phyloP scores from a whole-genome alignment of 305 asterid species.

The Withania somnifera region DNA sequence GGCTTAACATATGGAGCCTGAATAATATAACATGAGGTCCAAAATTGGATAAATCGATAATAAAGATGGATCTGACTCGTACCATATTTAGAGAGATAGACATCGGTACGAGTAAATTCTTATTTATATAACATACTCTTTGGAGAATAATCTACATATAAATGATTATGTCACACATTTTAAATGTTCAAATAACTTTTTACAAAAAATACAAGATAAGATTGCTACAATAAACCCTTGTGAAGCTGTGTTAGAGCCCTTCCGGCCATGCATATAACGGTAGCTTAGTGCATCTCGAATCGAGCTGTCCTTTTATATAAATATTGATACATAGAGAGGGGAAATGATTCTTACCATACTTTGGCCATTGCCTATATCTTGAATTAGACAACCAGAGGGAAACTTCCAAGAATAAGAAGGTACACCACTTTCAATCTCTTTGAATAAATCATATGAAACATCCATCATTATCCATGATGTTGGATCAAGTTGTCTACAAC shows the following conservation, averaged over 20 bases:
- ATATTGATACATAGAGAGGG: neutral
- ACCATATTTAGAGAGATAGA: neutral
- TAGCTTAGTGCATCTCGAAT: no score
- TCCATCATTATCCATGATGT: conserved; percentile 52
- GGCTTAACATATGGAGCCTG: neutral
- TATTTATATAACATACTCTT: neutral
- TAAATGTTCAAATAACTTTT: neutral
- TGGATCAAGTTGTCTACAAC: conserved; percentile 34
- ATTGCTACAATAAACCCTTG: neutral
- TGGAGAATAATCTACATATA: neutral
- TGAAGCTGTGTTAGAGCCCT: no score
- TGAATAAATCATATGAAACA: conserved; percentile 39
- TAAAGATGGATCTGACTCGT: neutral
- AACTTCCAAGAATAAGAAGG: conserved; percentile 44
- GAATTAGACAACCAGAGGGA: conserved; percentile 67
- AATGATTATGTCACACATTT: fast-evolving
- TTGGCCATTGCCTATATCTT: conserved; percentile 45
- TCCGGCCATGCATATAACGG: no score
- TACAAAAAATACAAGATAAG: neutral
- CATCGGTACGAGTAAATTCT: neutral
- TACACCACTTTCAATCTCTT: conserved; percentile 26
- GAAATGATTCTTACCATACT: conserved; percentile 27
- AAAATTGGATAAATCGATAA: neutral
- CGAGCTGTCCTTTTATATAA: neutral
- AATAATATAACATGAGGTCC: neutral